phyloP scores from a whole-genome alignment of 75 land plant species.

The Pinus taeda region DNA sequence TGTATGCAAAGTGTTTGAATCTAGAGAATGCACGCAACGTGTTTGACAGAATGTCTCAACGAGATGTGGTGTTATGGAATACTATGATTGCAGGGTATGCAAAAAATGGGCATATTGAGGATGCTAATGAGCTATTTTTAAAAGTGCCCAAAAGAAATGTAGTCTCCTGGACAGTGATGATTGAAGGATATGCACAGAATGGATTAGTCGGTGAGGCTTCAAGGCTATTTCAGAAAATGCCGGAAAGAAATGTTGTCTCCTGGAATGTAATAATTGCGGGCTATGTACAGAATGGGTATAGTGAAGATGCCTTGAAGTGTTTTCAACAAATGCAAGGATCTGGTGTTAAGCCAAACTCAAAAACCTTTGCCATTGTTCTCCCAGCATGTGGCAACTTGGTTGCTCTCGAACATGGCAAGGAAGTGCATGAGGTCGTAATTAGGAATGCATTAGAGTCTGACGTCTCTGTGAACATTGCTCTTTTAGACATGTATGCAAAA shows the following conservation, averaged over 20 bases:
- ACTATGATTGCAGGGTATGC: too few relatives aligned
- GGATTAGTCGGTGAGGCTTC: not conserved
- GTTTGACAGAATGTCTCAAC: too few relatives aligned
- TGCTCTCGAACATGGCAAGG: conserved; percentile 37
- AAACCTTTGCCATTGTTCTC: conserved; percentile 59
- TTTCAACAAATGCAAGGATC: conserved; percentile 51
- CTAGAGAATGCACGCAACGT: too few relatives aligned
- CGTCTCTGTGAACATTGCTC: conserved; percentile 48
- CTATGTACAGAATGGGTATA: conserved; percentile 32
- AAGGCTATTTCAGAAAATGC: conserved; percentile 43
- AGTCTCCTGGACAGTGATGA: conserved; percentile 17
- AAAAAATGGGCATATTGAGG: too few relatives aligned
- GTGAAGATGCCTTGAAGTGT: conserved; percentile 39
- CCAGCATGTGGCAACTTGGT: conserved; percentile 53
- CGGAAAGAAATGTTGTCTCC: conserved; percentile 35
- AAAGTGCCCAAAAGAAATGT: too few relatives aligned
- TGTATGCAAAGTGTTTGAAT: too few relatives aligned
- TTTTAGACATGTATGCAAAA: conserved; percentile 73
- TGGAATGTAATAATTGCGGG: conserved; percentile 69
- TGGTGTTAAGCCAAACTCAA: conserved; percentile 47
- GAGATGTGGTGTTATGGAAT: too few relatives aligned
- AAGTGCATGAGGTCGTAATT: conserved; percentile 51
- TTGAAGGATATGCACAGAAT: conserved; percentile 13
- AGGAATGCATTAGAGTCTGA: conserved; percentile 53
- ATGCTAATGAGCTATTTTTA: too few relatives aligned